These are phyloP conservation scores for Grigorovia yakushimaensis DNA, from an alignment of 805 yeast genomes.

Conservation along the genomic window DNA sequence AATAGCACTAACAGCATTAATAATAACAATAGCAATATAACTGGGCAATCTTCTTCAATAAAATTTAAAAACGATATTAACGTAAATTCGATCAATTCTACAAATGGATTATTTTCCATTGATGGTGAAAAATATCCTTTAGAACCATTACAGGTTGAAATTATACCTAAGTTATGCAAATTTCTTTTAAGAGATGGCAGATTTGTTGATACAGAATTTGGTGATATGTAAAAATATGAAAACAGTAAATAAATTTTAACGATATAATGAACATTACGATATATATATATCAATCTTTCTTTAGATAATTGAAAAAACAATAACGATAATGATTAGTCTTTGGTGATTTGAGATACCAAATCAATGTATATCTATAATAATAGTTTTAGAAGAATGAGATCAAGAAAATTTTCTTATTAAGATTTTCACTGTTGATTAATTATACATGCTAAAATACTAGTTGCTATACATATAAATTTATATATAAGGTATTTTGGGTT, in stretches of 20 bases:
- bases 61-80: slow-evolving; percentile 5
- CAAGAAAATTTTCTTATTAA: too few species aligned
- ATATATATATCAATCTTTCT: too few species aligned
- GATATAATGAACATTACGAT: neutral
- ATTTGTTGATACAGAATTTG: slow-evolving; percentile 46
- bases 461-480: neutral
- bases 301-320: too few species aligned
- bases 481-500: neutral
- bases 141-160: slow-evolving; percentile 74
- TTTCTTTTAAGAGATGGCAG: slow-evolving; percentile 52
- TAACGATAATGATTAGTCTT: too few species aligned
- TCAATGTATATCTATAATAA: too few species aligned
- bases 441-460: neutral
- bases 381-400: neutral
- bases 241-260: too few species aligned
- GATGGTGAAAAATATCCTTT: slow-evolving; percentile 86
- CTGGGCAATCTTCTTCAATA: neutral
- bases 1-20: neutral
- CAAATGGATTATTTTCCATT: slow-evolving; percentile 49
- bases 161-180: slow-evolving; percentile 55
- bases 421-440: neutral
- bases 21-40: neutral
- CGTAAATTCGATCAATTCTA: neutral
- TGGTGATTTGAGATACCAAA: too few species aligned
- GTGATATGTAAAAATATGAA: slow-evolving; percentile 17